Conservation (phyloP, 1,284 basidiomycete genomes). For the Microbotryomycetes sp. region DNA sequence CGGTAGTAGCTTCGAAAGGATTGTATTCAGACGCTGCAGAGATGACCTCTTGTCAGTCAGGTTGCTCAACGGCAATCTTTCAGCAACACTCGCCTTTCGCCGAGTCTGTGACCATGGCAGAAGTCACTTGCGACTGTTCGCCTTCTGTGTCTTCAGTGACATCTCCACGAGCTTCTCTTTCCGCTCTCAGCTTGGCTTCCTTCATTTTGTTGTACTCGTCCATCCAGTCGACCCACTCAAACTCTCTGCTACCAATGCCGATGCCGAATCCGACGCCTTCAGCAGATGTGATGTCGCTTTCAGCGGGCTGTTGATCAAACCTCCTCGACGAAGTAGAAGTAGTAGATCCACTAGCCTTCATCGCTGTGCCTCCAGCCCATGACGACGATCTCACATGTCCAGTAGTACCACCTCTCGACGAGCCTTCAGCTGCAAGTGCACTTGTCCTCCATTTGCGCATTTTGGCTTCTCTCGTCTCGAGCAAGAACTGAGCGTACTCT, state of each 20-base stretch:
- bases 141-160: conserved; percentile 6
- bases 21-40: conserved; percentile 21
- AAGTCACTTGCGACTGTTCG: not conserved
- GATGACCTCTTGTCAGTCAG: not conserved
- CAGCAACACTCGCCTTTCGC: not conserved
- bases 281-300: not conserved
- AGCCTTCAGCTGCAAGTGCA: conserved; percentile 13
- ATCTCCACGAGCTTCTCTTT: conserved; percentile 26
- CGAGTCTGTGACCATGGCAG: not conserved
- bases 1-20: conserved; percentile 29
- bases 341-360: conserved; percentile 24
- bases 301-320: not conserved
- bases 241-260: conserved; percentile 38
- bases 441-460: conserved; percentile 49
- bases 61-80: not conserved
- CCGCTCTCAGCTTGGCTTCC: conserved; percentile 50
- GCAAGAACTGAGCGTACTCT: conserved; percentile 52
- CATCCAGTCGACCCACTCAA: conserved; percentile 56
- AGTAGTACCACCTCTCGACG: conserved; percentile 8
- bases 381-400: not conserved
- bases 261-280: not conserved
- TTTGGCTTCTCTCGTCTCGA: conserved; percentile 51
- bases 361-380: not conserved
- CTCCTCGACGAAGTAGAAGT: conserved; percentile 11
- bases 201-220: conserved; percentile 54